phyloP scores from a whole-genome alignment of 495 filamentous ascomycete species.

The Neurospora sp. region DNA sequence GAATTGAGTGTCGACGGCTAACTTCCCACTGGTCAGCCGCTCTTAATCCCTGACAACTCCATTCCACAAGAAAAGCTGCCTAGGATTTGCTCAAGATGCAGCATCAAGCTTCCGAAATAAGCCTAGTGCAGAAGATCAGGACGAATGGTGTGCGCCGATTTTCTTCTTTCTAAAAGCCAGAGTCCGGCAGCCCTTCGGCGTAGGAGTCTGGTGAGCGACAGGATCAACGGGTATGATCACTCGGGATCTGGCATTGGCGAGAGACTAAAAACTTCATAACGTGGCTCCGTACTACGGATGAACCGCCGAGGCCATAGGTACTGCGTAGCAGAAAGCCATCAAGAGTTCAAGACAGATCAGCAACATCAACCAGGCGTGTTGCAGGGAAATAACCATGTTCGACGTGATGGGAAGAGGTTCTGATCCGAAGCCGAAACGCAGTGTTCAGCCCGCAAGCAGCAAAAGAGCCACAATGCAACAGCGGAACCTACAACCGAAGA shows the following conservation, averaged over 20 bases:
- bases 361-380: not conserved
- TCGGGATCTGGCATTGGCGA: not conserved
- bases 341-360: not conserved
- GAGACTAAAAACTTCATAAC: not conserved
- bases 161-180: not conserved
- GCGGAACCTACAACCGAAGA: not conserved
- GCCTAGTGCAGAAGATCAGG: conserved; percentile 11
- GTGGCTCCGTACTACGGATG: not conserved
- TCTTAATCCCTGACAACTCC: conserved; percentile 7
- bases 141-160: not conserved
- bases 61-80: conserved; percentile 5
- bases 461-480: not conserved
- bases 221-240: not conserved
- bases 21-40: conserved; percentile 21
- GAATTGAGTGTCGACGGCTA: conserved; percentile 11
- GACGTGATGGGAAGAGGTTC: not conserved
- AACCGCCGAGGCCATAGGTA: not conserved
- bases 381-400: not conserved
- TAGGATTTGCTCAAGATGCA: conserved; percentile 5
- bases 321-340: not conserved
- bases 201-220: not conserved
- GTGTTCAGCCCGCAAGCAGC: not conserved
- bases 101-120: conserved; percentile 9
- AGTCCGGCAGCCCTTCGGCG: not conserved
- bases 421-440: not conserved